phyloP scores from a whole-genome alignment of 345 rosid genomes.

The Eucalyptus cloeziana region DNA sequence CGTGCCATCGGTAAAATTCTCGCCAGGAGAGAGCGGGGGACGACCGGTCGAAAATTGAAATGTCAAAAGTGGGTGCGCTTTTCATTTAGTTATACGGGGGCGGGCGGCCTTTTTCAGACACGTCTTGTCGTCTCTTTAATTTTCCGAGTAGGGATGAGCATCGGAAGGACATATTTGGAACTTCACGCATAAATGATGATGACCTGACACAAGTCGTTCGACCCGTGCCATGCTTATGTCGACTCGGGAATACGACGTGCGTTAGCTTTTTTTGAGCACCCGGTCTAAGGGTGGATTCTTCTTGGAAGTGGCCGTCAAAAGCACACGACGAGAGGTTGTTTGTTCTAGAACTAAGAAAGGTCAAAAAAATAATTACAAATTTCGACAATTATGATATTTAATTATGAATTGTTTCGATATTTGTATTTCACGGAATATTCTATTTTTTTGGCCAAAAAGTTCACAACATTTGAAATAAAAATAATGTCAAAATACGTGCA shows the following conservation, averaged over 20 bases:
- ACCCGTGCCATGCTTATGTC: background rate
- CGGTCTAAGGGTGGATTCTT: background rate
- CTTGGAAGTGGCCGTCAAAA: background rate
- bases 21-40: background rate
- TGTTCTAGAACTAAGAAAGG: background rate
- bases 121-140: background rate
- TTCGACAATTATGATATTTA: background rate
- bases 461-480: background rate
- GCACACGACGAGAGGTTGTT: background rate
- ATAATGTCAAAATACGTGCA: background rate
- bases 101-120: background rate
- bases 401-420: background rate
- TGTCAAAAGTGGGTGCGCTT: background rate
- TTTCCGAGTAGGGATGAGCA: background rate
- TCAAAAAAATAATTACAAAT: background rate
- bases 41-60: background rate
- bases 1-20: background rate
- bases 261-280: background rate
- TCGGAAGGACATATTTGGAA: background rate
- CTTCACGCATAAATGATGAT: background rate
- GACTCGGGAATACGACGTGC: background rate
- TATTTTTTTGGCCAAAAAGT: background rate
- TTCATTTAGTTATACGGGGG: background rate
- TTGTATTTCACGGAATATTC: background rate
- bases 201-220: background rate